Evolutionary conservation across 768 basidiomycete species (phyloP).

Genomic region (Sporobolomyces roseus): DNA sequence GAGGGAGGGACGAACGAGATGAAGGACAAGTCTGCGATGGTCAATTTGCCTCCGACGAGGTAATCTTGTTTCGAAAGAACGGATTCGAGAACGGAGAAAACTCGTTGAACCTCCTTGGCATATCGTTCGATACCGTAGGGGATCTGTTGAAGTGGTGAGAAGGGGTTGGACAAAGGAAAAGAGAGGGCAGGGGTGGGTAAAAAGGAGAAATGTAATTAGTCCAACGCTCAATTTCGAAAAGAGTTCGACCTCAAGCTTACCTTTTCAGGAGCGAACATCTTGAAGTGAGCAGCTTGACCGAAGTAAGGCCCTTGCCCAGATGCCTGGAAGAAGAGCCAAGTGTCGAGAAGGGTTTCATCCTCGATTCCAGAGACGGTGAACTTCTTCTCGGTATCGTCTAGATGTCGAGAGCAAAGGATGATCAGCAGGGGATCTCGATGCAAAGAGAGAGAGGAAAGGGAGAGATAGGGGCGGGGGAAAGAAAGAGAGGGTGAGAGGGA

Average conservation of each 20-base stretch:
- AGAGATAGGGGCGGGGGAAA: no score
- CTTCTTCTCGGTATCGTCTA: constrained; percentile 41
- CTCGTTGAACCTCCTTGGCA: constrained; percentile 38
- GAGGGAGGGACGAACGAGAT: constrained; percentile 24
- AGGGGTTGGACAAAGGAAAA: no score
- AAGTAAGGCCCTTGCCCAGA: constrained; percentile 27
- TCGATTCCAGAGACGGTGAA: constrained; percentile 32
- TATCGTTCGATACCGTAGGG: constrained; percentile 37
- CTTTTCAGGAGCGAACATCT: constrained; percentile 39
- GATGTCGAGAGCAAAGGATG: no score
- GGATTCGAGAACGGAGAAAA: constrained; percentile 38
- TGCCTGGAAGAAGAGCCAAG: constrained; percentile 43
- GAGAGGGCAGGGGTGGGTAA: not conserved
- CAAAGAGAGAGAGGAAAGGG: no score
- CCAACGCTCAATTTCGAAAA: no score
- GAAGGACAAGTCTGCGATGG: constrained; percentile 43
- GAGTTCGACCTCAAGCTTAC: not conserved
- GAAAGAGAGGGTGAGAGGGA: no score
- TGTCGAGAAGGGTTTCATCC: constrained; percentile 25
- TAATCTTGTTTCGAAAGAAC: constrained; percentile 38
- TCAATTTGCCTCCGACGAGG: constrained; percentile 37
- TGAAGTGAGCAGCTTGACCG: constrained; percentile 39
- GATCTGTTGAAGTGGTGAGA: not conserved
- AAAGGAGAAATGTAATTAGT: not conserved
- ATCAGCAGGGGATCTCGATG: no score